Evolutionary conservation across 2,329 filamentous ascomycete genomes (phyloP).

Genomic region (Fusarium sp.): DNA sequence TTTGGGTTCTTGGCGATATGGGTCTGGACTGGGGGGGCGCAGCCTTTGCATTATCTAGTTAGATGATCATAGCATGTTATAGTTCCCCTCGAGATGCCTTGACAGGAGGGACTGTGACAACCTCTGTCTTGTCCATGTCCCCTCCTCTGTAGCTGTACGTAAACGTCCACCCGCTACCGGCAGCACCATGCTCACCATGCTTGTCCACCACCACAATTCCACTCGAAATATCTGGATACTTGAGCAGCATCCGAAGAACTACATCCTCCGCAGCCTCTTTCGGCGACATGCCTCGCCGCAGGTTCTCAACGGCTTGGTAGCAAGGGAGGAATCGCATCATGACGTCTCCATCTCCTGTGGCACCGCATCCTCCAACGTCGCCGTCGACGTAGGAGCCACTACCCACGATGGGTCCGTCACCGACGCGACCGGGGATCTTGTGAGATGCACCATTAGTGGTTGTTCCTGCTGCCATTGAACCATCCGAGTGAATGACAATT

Average conservation of each 20-base stretch:
- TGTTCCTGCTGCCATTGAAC: slow-evolving; percentile 64
- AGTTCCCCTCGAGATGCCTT: slow-evolving; percentile 10
- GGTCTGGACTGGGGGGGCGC: neutral
- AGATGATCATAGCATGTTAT: neutral
- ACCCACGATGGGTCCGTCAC: slow-evolving; percentile 65
- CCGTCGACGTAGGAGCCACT: slow-evolving; percentile 66
- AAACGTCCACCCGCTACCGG: slow-evolving; percentile 65
- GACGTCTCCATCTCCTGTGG: slow-evolving; percentile 66
- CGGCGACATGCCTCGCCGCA: slow-evolving; percentile 60
- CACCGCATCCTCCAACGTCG: slow-evolving; percentile 65
- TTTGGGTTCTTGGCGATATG: neutral
- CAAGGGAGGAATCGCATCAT: slow-evolving; percentile 69
- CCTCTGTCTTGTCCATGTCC: slow-evolving; percentile 56
- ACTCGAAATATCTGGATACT: slow-evolving; percentile 57
- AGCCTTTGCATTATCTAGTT: neutral
- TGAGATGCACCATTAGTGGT: slow-evolving; percentile 66
- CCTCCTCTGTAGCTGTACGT: slow-evolving; percentile 63
- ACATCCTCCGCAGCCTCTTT: slow-evolving; percentile 61
- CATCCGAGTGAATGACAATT: slow-evolving; percentile 56
- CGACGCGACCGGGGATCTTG: slow-evolving; percentile 66
- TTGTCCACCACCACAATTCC: slow-evolving; percentile 63
- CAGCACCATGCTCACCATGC: slow-evolving; percentile 60
- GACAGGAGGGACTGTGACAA: slow-evolving; percentile 53
- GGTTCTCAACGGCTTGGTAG: slow-evolving; percentile 66
- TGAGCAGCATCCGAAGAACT: slow-evolving; percentile 59